Evolutionary conservation across 805 yeast genomes (phyloP), one percentile per base, ranked within the genome.

Genomic region (Clavispora phyllophila): DNA sequence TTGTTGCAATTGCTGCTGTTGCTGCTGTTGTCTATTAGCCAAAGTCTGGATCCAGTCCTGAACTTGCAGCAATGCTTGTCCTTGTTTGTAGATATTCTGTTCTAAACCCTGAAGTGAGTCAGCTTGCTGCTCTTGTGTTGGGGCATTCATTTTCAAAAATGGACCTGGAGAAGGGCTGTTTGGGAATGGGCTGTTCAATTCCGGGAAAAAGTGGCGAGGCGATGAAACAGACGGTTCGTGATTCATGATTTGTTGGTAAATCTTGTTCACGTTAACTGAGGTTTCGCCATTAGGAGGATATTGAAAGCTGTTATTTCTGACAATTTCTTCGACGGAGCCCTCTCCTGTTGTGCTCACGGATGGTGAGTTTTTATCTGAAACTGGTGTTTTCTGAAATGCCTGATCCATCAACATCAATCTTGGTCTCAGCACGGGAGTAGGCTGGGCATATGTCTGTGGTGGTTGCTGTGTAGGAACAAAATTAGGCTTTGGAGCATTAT

Each of bases 31-130:
- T 26, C 45, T 40, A 25, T 36, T 44, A 5, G 54, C 52, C 27
- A 52, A 37, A 19, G 50, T 68, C 41, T 66, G 73, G 37, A 76
- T 68, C 81, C 81, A 76, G 46, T 78, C 81, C 54, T 75, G 78
- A 1, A 75, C 78, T 53, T 76, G 81, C 55, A 68, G 76, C 41
- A 78, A 66, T 3, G 79, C 70, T 46, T 69, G 73, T 10, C 79
- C 79, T 48, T 77, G 79, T 50, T 67, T 71, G 38, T 60, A 59
- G 9, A 76, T 59, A 43, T 68, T 77, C 36, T 68, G 68, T 48
- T 77, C 79, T 37, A 78, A 65, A 15, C 69, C 75, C 28, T 34
- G 48, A 27, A 50, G 52, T 5, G 33, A 39, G 23, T 45, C 22
- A 22, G 20, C 40, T 19, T 20, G 26, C 1, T 37, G 41, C 10